Conservation (phyloP, 2,329 filamentous ascomycete genomes). For the Tympanopsis confertula region DNA sequence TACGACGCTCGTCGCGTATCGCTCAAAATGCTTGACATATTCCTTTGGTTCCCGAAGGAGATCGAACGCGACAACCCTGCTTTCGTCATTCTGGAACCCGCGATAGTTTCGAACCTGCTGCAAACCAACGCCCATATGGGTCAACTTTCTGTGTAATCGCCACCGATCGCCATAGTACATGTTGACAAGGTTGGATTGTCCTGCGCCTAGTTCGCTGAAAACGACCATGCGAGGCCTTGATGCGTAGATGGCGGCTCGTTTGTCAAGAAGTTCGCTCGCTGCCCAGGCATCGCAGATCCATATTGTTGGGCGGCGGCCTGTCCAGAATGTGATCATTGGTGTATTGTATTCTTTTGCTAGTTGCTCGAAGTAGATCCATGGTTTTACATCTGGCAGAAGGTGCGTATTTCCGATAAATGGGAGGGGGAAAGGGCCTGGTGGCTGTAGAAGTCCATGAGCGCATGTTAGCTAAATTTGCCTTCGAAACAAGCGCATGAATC, state of each 20-base stretch:
- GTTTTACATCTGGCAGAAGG: constrained; percentile 37
- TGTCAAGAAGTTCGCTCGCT: constrained; percentile 41
- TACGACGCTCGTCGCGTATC: constrained; percentile 38
- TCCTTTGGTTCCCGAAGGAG: constrained; percentile 27
- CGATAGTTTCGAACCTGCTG: constrained; percentile 42
- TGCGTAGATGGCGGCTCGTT: constrained; percentile 36
- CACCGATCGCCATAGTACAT: constrained; percentile 26
- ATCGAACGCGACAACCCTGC: constrained; percentile 38
- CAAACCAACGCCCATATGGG: constrained; percentile 37
- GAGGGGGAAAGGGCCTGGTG: constrained; percentile 39
- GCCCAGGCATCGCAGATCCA: constrained; percentile 36
- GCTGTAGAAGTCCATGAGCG: constrained; percentile 18
- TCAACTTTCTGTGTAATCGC: constrained; percentile 31
- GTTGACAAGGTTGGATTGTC: constrained; percentile 24
- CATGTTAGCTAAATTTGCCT: background rate
- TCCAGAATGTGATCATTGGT: constrained; percentile 43
- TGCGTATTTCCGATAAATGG: constrained; percentile 45
- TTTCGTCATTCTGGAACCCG: constrained; percentile 44
- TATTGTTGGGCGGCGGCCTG: constrained; percentile 28
- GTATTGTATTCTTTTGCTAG: constrained; percentile 34
- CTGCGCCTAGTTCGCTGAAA: constrained; percentile 30
- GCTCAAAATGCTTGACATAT: constrained; percentile 40
- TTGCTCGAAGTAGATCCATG: constrained; percentile 45
- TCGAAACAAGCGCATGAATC: no score
- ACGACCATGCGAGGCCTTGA: constrained; percentile 35